Conservation (phyloP, 257 asterid genomes). For the Solanum virginianum region DNA sequence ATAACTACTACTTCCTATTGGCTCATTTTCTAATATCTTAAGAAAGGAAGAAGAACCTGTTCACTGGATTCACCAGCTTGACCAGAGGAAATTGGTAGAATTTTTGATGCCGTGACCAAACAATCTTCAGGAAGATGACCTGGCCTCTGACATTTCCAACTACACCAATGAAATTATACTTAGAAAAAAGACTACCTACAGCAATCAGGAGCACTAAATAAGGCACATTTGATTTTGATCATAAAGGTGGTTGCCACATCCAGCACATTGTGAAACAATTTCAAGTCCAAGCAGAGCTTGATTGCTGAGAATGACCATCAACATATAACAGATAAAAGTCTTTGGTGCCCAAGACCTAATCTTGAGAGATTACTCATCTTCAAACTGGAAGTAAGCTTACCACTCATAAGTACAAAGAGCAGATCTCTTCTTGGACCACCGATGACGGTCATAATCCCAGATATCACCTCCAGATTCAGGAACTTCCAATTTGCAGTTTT, state of each 20-base stretch:
- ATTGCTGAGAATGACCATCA: not conserved
- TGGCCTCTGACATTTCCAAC: conserved; percentile 83
- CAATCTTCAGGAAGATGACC: conserved; percentile 96
- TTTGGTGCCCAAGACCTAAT: not conserved
- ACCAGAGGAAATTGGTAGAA: conserved; percentile 13
- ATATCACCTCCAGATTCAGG: conserved; percentile 57
- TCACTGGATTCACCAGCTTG: conserved; percentile 18
- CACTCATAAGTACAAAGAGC: conserved; percentile 73
- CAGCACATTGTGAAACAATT: not conserved
- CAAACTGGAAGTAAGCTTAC: conserved; percentile 16
- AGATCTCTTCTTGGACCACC: conserved; percentile 62
- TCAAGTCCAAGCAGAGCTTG: not conserved
- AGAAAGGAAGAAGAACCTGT: conserved; percentile 14
- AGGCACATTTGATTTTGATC: not conserved
- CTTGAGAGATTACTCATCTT: not conserved
- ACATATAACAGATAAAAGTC: not conserved
- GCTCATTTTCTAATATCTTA: not conserved
- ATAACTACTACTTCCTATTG: not conserved
- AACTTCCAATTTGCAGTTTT: conserved; percentile 31
- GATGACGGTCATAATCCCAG: conserved; percentile 48
- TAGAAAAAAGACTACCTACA: not conserved
- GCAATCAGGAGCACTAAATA: not conserved
- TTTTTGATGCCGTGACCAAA: conserved; percentile 32
- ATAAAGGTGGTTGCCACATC: not conserved
- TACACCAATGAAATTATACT: conserved; percentile 19